Evolutionary conservation across 208 protist species (phyloP), one percentile per base, ranked within the genome.

Genomic region (Trypanosoma melophagium): DNA sequence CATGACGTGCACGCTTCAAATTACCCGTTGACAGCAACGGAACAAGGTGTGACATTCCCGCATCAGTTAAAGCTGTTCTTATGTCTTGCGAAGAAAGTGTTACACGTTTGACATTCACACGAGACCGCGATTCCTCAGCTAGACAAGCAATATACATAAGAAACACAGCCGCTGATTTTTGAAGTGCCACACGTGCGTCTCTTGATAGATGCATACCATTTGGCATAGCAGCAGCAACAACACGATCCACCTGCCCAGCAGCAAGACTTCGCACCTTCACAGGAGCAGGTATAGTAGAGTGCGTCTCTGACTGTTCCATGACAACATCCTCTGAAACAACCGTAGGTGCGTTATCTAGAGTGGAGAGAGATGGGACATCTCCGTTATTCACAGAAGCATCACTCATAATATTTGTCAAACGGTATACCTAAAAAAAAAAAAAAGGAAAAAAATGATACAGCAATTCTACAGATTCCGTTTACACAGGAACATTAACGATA

Each of bases 91-190:
- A 74, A 17, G 75, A 80, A 31, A 95, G 79, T 40, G 83, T 93
- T 19, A 80, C 72, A 13, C 89, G 82, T 40, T 77, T 69, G 28
- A 72, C 82, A 31, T 57, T 44, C 44, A 79, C 79, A 25, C 67
- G 56, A 0, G 53, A 78, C 22, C 86, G 71, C 60, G 86, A 76
- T 51, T 89, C 84, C 16, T 90, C 84, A 3, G 85, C 87, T 17
- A 95, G 74, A 61, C 79, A 93, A 10, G 83, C 72, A 31, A 95
- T 67, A 38, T 89, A 95, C 9, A 93, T 47, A 14, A 95, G 16
- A 5, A 81, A 74, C 22, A 93, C 66, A 19, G 87, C 84, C 42
- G 90, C 83, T 10, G 72, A 81, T 73, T 95, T 95, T 57, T 95
- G 85, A 19, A 93, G 61, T 0, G 90, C 90, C 17, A 90, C 68